phyloP scores from a whole-genome alignment of 208 protist species.

The Trichomonas gallinae region DNA sequence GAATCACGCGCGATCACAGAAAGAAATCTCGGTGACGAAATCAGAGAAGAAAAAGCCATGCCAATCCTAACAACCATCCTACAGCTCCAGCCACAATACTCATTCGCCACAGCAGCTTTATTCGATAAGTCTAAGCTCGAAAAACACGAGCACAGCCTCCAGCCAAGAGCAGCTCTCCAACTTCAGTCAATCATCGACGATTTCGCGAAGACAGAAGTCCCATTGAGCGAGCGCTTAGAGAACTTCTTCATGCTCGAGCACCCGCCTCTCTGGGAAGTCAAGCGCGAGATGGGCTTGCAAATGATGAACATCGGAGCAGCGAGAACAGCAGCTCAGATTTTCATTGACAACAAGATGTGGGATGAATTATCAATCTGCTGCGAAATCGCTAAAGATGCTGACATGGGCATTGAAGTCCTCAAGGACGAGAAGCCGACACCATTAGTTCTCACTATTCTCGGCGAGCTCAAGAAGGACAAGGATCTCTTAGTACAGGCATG shows the following conservation, averaged over 20 bases:
- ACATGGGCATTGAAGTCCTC: background rate
- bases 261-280: background rate
- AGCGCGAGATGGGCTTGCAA: background rate
- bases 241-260: background rate
- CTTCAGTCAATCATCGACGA: background rate
- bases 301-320: background rate
- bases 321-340: background rate
- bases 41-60: background rate
- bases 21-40: background rate
- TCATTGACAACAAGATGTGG: slow-evolving; percentile 17
- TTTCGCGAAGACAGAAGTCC: background rate
- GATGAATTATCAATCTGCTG: background rate
- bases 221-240: background rate
- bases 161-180: background rate
- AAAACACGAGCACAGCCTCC: background rate
- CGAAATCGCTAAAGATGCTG: background rate
- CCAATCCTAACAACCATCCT: background rate
- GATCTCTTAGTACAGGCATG: background rate
- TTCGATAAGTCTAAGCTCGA: background rate
- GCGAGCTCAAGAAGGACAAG: background rate
- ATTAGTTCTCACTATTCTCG: background rate
- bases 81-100: background rate
- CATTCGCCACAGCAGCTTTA: background rate
- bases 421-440: background rate
- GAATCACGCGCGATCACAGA: background rate